Conservation (phyloP, 2,329 filamentous ascomycete species). For the Tolypocladium amazonense region DNA sequence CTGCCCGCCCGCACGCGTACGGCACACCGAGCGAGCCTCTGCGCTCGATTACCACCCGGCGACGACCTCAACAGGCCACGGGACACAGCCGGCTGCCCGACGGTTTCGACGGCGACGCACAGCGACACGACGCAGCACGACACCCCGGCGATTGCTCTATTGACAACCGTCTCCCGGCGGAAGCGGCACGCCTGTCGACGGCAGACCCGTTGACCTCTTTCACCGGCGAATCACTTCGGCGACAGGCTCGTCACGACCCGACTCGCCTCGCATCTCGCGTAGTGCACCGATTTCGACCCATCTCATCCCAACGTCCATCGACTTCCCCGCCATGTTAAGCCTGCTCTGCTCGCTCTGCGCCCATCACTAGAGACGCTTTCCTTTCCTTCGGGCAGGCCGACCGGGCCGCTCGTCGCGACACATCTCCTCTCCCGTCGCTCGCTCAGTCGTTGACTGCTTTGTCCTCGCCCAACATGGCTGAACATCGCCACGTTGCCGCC, state of each 20-base stretch:
- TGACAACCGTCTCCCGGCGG: background rate
- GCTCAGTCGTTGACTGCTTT: slow-evolving; percentile 4
- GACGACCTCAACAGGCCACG: background rate
- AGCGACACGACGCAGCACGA: background rate
- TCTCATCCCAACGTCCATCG: background rate
- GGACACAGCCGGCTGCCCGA: background rate
- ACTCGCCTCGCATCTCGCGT: background rate
- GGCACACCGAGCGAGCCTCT: background rate
- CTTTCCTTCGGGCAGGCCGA: slow-evolving; percentile 17
- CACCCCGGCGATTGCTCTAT: background rate
- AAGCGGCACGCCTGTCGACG: background rate
- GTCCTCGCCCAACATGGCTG: slow-evolving; percentile 18
- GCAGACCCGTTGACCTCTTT: background rate
- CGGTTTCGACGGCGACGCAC: background rate
- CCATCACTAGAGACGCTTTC: slow-evolving; percentile 21
- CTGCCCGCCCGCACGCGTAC: background rate
- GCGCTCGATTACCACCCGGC: background rate
- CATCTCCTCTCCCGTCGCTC: slow-evolving; percentile 9
- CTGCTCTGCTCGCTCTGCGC: slow-evolving; percentile 4
- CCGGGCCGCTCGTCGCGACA: slow-evolving; percentile 10
- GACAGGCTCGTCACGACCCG: background rate
- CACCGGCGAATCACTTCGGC: too few species aligned
- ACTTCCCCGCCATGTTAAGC: slow-evolving; percentile 1
- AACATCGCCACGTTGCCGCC: slow-evolving; percentile 18
- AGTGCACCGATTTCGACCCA: background rate